These are phyloP conservation scores for Kwoniella europaea DNA, from an alignment of 768 basidiomycete genomes.

Conservation along the genomic window DNA sequence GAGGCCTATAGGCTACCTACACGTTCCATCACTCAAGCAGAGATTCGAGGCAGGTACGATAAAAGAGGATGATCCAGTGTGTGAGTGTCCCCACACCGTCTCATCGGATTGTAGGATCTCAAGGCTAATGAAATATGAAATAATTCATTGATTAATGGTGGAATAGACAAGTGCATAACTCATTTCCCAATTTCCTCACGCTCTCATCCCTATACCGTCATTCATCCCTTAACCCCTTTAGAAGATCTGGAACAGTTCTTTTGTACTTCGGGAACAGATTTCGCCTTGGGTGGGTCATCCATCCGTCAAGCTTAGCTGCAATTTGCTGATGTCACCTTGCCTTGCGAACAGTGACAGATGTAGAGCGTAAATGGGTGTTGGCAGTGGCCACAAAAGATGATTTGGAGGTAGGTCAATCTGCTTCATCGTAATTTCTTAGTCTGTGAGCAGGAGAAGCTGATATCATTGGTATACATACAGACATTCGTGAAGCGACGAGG, in stretches of 20 bases:
- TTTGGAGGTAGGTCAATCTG: slow-evolving; percentile 47
- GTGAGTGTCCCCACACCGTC: slow-evolving; percentile 30
- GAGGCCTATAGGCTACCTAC: slow-evolving; percentile 81
- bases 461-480: slow-evolving; percentile 11
- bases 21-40: slow-evolving; percentile 73
- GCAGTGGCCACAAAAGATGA: slow-evolving; percentile 56
- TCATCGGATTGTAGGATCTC: neutral
- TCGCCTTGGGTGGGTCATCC: slow-evolving; percentile 40
- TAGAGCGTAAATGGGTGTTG: slow-evolving; percentile 56
- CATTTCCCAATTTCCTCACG: slow-evolving; percentile 51
- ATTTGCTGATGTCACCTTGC: neutral
- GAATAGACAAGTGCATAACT: slow-evolving; percentile 50
- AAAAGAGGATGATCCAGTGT: slow-evolving; percentile 75
- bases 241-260: slow-evolving; percentile 83
- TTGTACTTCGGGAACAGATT: slow-evolving; percentile 33
- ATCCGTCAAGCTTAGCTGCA: slow-evolving; percentile 9
- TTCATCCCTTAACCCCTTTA: slow-evolving; percentile 79
- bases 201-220: slow-evolving; percentile 60
- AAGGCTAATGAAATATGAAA: neutral
- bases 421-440: neutral
- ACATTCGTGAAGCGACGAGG: slow-evolving; percentile 55
- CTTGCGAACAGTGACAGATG: slow-evolving; percentile 75
- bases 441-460: neutral
- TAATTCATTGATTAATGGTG: neutral
- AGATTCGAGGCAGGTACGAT: slow-evolving; percentile 78